Evolutionary conservation across 1,284 basidiomycete genomes (phyloP).

Genomic region (Ceratobasidium theobromae): DNA sequence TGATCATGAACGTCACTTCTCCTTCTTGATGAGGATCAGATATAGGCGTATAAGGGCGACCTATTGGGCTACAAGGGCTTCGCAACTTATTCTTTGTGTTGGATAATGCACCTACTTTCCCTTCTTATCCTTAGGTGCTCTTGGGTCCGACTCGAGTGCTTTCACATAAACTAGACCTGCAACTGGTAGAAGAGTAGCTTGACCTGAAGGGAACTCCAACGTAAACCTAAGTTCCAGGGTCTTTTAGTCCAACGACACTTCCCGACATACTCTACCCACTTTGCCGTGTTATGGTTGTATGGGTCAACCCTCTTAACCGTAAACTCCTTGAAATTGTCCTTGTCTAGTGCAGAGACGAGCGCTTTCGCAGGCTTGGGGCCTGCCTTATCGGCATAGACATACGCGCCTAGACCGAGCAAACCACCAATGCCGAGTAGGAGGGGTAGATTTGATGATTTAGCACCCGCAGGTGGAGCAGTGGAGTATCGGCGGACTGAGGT

Average conservation of each 20-base stretch:
- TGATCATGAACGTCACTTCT: constrained; percentile 81
- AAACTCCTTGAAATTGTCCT: constrained; percentile 74
- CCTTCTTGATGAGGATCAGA: constrained; percentile 72
- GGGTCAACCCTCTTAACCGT: constrained; percentile 80
- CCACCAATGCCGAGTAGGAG: constrained; percentile 35
- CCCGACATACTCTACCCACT: too few relatives aligned
- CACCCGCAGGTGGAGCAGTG: constrained; percentile 31
- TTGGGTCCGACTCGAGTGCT: constrained; percentile 53
- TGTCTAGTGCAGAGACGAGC: constrained; percentile 67
- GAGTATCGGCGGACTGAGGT: constrained; percentile 35
- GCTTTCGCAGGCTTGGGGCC: constrained; percentile 38
- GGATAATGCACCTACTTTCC: constrained; percentile 44
- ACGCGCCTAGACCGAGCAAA: constrained; percentile 34
- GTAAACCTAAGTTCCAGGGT: constrained; percentile 52
- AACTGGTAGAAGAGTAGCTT: constrained; percentile 76
- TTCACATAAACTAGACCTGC: constrained; percentile 69
- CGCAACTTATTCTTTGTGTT: constrained; percentile 47
- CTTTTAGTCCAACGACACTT: too few relatives aligned
- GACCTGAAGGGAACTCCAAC: constrained; percentile 76
- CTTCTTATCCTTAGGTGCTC: constrained; percentile 52
- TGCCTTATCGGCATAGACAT: constrained; percentile 32
- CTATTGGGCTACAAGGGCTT: constrained; percentile 82
- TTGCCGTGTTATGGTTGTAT: constrained; percentile 91
- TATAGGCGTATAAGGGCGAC: constrained; percentile 86
- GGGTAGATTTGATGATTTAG: constrained; percentile 34